Conservation (phyloP, 306 rosid genomes). For the Macrotyloma uniflorum region DNA sequence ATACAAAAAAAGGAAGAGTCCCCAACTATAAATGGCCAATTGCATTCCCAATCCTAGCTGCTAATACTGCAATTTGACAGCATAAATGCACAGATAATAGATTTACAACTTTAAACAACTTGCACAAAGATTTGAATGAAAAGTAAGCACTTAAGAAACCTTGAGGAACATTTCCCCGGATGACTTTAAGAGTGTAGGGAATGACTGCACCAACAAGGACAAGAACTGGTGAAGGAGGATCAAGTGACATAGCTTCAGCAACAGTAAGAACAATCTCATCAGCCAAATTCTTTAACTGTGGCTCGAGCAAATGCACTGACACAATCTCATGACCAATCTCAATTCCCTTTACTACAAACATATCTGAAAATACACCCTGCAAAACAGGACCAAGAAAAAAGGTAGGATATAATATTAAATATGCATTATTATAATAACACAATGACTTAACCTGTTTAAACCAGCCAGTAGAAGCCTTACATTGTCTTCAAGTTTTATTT, state of each 20-base stretch:
- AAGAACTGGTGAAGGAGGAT: constrained; percentile 92
- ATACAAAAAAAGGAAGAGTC: constrained; percentile 26
- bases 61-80: constrained; percentile 25
- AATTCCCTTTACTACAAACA: constrained; percentile 78
- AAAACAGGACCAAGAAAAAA: constrained; percentile 42
- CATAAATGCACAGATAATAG: constrained; percentile 12
- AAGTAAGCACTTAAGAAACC: constrained; percentile 52
- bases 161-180: constrained; percentile 77
- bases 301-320: constrained; percentile 81
- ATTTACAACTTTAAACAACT: constrained; percentile 19
- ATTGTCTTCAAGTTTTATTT: constrained; percentile 84
- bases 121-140: constrained; percentile 31
- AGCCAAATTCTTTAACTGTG: constrained; percentile 57
- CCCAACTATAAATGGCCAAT: constrained; percentile 15
- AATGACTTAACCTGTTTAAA: constrained; percentile 41
- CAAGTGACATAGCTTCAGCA: constrained; percentile 94
- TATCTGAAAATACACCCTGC: constrained; percentile 97
- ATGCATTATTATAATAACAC: constrained; percentile 20
- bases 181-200: constrained; percentile 74
- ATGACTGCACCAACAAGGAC: constrained; percentile 80
- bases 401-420: constrained; percentile 28
- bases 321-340: constrained; percentile 92
- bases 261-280: constrained; percentile 88
- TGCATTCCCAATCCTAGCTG: constrained; percentile 16
- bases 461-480: constrained; percentile 57